These are phyloP conservation scores for Diversispora eburnea DNA, from an alignment of 192 early-diverging fungal genomes.

Conservation along the genomic window DNA sequence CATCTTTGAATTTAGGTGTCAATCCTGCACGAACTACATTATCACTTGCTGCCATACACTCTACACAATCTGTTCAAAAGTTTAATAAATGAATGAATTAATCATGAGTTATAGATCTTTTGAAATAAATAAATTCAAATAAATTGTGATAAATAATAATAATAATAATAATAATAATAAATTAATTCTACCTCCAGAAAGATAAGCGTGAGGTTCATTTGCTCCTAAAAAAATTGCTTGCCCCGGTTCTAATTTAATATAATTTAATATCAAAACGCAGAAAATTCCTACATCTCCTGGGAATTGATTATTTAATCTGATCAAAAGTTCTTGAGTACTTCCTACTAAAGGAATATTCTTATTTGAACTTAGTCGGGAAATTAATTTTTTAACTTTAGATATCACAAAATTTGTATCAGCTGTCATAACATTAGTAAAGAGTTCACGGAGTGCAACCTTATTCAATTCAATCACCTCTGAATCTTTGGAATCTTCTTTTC, in stretches of 20 bases:
- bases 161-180: not conserved
- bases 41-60: conserved; percentile 98
- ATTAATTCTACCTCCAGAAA: conserved; percentile 68
- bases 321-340: conserved; percentile 56
- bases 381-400: not conserved
- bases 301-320: conserved; percentile 76
- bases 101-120: too few relatives aligned
- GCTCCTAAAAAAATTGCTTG: conserved; percentile 94
- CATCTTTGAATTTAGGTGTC: conserved; percentile 97
- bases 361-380: not conserved
- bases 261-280: conserved; percentile 87
- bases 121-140: not conserved
- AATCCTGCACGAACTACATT: conserved; percentile 96
- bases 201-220: conserved; percentile 95
- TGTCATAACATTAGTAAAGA: conserved; percentile 17
- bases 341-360: not conserved
- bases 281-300: conserved; percentile 90
- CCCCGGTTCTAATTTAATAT: conserved; percentile 73
- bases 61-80: conserved; percentile 77
- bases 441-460: not conserved
- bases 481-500: not conserved
- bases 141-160: not conserved
- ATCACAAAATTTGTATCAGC: not conserved
- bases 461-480: not conserved
- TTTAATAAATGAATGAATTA: too few relatives aligned